Conservation (phyloP, 2,329 filamentous ascomycete genomes). For the Neonectria faginata region DNA sequence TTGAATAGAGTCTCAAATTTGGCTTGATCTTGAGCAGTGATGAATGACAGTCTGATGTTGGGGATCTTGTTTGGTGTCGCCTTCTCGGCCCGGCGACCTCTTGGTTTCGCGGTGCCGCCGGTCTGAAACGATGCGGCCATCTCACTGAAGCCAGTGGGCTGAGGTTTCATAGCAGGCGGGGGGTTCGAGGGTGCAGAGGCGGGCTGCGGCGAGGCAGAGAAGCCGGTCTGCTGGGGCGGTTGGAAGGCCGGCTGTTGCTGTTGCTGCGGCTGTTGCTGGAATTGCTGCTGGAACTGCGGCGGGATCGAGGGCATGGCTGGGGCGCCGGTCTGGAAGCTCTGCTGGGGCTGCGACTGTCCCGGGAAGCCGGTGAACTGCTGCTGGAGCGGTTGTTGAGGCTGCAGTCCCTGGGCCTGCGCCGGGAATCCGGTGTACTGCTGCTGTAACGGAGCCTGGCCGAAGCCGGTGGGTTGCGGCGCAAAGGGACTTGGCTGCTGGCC, state of each 20-base stretch:
- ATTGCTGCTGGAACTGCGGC: conserved; percentile 67
- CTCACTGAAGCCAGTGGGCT: conserved; percentile 73
- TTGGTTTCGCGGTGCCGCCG: conserved; percentile 57
- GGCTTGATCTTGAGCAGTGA: conserved; percentile 92
- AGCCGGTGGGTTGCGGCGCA: conserved; percentile 71
- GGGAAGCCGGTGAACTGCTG: conserved; percentile 77
- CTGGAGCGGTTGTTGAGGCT: conserved; percentile 70
- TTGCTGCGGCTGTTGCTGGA: conserved; percentile 65
- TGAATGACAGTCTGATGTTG: conserved; percentile 93
- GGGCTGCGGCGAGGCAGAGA: conserved; percentile 63
- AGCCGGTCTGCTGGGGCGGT: conserved; percentile 58
- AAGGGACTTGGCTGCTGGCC: conserved; percentile 66
- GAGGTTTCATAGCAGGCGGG: conserved; percentile 72
- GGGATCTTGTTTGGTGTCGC: conserved; percentile 79
- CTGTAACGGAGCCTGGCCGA: conserved; percentile 63
- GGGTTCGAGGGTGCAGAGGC: conserved; percentile 61
- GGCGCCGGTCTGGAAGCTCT: conserved; percentile 70
- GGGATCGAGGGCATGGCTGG: conserved; percentile 71
- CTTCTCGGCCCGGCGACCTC: conserved; percentile 62
- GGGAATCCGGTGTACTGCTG: conserved; percentile 73
- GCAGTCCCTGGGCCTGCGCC: conserved; percentile 63
- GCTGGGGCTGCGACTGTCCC: conserved; percentile 62
- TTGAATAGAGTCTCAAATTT: conserved; percentile 99
- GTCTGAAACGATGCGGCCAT: conserved; percentile 76
- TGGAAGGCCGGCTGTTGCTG: conserved; percentile 57